These are phyloP conservation scores for Epichloe hybrida DNA, from an alignment of 2,329 filamentous ascomycete genomes.

Conservation along the genomic window DNA sequence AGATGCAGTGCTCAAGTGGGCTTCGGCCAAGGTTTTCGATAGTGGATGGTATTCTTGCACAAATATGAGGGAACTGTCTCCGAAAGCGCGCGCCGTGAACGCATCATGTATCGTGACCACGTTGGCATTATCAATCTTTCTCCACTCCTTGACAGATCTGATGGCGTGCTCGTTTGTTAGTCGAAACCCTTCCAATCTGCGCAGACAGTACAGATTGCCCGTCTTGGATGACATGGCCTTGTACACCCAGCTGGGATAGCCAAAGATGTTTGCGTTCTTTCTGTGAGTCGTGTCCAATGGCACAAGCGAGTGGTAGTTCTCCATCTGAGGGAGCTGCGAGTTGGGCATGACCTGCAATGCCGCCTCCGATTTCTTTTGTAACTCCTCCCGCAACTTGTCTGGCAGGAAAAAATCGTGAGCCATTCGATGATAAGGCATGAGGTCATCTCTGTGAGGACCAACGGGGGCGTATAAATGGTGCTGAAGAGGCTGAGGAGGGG, in stretches of 20 bases:
- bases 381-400: constrained; percentile 72
- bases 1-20: constrained; percentile 44
- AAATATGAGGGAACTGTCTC: constrained; percentile 87
- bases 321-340: constrained; percentile 61
- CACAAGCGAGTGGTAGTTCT: constrained; percentile 85
- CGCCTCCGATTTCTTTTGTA: constrained; percentile 80
- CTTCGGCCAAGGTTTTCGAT: constrained; percentile 77
- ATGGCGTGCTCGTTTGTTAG: constrained; percentile 85
- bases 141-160: constrained; percentile 77
- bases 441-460: constrained; percentile 67
- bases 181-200: constrained; percentile 78
- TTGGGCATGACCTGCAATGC: constrained; percentile 72
- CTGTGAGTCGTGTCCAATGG: constrained; percentile 72
- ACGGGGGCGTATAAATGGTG: constrained; percentile 89
- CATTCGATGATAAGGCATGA: constrained; percentile 72
- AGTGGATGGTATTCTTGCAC: constrained; percentile 88
- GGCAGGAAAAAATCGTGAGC: constrained; percentile 87
- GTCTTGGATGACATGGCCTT: constrained; percentile 85
- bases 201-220: constrained; percentile 74
- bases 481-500: constrained; percentile 54
- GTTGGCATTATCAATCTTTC: constrained; percentile 64
- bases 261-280: constrained; percentile 67
- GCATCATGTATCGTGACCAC: constrained; percentile 82
- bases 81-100: constrained; percentile 86
- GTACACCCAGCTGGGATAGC: constrained; percentile 87